Evolutionary conservation across 306 rosid species (phyloP).

Genomic region (Cucumis melo): DNA sequence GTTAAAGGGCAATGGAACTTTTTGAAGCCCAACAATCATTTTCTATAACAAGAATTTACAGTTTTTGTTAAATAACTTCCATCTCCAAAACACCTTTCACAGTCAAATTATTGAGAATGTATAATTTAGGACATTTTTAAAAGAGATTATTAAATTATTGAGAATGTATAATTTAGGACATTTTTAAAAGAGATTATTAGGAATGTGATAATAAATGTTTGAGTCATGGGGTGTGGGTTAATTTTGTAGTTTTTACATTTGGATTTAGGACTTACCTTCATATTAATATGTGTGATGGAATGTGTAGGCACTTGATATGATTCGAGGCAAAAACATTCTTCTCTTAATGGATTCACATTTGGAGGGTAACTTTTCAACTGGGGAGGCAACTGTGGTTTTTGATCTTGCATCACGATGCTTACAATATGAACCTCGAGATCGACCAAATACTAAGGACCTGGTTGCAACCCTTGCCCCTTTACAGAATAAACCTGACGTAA

Average conservation of each 20-base stretch:
- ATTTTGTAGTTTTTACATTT: background rate
- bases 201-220: background rate
- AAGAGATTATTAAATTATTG: background rate
- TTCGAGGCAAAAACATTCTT: conserved; percentile 53
- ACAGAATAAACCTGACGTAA: conserved; percentile 56
- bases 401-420: conserved; percentile 63
- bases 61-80: background rate
- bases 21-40: background rate
- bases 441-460: conserved; percentile 54
- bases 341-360: conserved; percentile 78
- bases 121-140: background rate
- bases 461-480: conserved; percentile 40
- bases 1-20: background rate
- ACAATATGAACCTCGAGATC: conserved; percentile 65
- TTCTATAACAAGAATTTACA: background rate
- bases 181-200: background rate
- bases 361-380: conserved; percentile 66
- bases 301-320: conserved; percentile 69
- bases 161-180: background rate
- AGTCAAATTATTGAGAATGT: background rate
- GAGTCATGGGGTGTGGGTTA: background rate
- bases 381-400: conserved; percentile 68
- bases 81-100: background rate
- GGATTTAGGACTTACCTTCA: background rate
- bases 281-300: conserved; percentile 1